These are phyloP conservation scores for Allium cepa DNA, from an alignment of 106 monocot species.

Conservation along the genomic window DNA sequence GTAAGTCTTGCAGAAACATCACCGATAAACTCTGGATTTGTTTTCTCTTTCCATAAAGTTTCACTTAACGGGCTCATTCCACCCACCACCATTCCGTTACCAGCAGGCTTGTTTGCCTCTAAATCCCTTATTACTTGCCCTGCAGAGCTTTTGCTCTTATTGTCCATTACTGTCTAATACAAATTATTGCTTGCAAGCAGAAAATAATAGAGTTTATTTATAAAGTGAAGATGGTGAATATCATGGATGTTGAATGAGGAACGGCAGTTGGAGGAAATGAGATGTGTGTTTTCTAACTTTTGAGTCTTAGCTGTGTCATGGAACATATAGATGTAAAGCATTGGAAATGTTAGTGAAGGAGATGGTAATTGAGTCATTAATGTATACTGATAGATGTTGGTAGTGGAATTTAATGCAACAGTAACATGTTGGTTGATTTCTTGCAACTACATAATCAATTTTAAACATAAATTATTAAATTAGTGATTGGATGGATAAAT, in stretches of 20 bases:
- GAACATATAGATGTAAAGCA: background rate
- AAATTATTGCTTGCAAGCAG: background rate
- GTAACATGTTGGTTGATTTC: constrained; percentile 1
- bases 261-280: constrained; percentile 4
- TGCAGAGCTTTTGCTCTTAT: constrained; percentile 15
- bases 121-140: constrained; percentile 70
- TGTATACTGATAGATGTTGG: constrained; percentile 23
- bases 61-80: constrained; percentile 70
- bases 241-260: background rate
- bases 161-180: background rate
- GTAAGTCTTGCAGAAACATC: constrained; percentile 69
- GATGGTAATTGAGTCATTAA: constrained; percentile 17
- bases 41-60: constrained; percentile 70
- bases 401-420: constrained; percentile 16
- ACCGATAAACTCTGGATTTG: constrained; percentile 47
- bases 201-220: constrained; percentile 6
- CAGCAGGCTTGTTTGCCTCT: constrained; percentile 56
- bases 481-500: too few species aligned
- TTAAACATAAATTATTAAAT: too few species aligned
- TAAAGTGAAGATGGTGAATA: background rate
- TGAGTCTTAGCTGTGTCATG: background rate
- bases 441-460: background rate
- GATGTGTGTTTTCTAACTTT: background rate
- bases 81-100: constrained; percentile 17
- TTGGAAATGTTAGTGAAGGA: background rate